Base-by-base conservation (phyloP, 495 filamentous ascomycete species). In the Hypoxylon rickii region DNA sequence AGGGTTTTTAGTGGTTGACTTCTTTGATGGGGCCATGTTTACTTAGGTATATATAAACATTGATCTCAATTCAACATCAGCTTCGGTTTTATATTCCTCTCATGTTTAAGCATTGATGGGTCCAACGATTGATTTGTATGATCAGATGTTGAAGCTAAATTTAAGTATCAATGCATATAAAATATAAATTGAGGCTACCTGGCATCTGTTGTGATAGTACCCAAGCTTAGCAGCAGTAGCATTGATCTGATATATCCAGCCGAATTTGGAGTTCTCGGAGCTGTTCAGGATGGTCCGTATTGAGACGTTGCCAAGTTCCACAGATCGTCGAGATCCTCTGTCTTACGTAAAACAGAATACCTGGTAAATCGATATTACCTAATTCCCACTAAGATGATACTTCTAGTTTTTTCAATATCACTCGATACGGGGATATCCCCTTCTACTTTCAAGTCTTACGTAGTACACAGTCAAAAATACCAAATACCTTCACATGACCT, bases 11-110 rank as follows among this genome's bases (percentile, higher is more conserved):
- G 45, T 29, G 31, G 33, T 46, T 13, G 37, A 32, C 48, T 53
- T 56, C 20, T 61, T 63, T 21, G 38, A 40, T 34, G 65, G 51
- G 13, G 50, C 59, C 66, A 68, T 68, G 11, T 66, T 15, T n/a
- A n/a, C n/a, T n/a, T n/a, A n/a, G n/a, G n/a, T n/a, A n/a, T n/a
- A n/a, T n/a, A n/a, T n/a, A n/a, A n/a, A n/a, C n/a, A n/a, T n/a
- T n/a, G n/a, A n/a, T n/a, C n/a, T n/a, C n/a, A n/a, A n/a, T n/a
- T n/a, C n/a, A n/a, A n/a, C n/a, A n/a, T n/a, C n/a, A n/a, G n/a
- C n/a, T n/a, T n/a, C n/a, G n/a, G n/a, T n/a, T n/a, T n/a, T n/a
- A n/a, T n/a, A n/a, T n/a, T n/a, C n/a, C n/a, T n/a, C n/a, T n/a
- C n/a, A n/a, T n/a, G n/a, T n/a, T n/a, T n/a, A n/a, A n/a, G n/a